These are phyloP conservation scores for Kazachstania sp. DNA, from an alignment of 1,139 yeast genomes.

Conservation along the genomic window DNA sequence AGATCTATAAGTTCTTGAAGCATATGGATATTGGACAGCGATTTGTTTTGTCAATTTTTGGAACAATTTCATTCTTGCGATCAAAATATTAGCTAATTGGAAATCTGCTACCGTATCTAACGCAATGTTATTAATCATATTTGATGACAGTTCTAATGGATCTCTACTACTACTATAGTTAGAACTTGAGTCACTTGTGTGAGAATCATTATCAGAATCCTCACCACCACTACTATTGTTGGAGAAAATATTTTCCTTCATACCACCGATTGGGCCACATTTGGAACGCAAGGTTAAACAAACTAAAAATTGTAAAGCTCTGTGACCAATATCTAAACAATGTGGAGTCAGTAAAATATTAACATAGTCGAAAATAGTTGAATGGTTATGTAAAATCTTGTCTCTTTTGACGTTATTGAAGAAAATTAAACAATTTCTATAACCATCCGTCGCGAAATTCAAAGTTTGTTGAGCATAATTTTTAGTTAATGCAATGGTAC, in stretches of 20 bases:
- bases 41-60: constrained; percentile 31
- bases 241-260: constrained; percentile 24
- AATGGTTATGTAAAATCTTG: constrained; percentile 17
- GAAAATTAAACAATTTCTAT: constrained; percentile 34
- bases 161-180: constrained; percentile 1
- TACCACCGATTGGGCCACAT: constrained; percentile 36
- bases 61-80: constrained; percentile 34
- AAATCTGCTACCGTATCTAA: constrained; percentile 31
- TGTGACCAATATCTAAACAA: constrained; percentile 41
- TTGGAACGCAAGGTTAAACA: constrained; percentile 40
- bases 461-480: constrained; percentile 35
- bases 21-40: constrained; percentile 43
- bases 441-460: constrained; percentile 36
- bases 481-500: constrained; percentile 29
- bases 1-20: constrained; percentile 47
- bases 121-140: constrained; percentile 13
- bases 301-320: constrained; percentile 45
- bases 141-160: constrained; percentile 7
- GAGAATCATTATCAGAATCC: constrained; percentile 16
- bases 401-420: constrained; percentile 25
- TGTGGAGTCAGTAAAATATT: constrained; percentile 41
- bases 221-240: constrained; percentile 19
- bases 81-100: constrained; percentile 31
- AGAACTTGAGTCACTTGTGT: constrained; percentile 4
- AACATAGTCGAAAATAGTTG: constrained; percentile 35